Evolutionary conservation across 108 stramenopile genomes (phyloP), one percentile per base, ranked within the genome.

Genomic region (Conticribra guillardii): DNA sequence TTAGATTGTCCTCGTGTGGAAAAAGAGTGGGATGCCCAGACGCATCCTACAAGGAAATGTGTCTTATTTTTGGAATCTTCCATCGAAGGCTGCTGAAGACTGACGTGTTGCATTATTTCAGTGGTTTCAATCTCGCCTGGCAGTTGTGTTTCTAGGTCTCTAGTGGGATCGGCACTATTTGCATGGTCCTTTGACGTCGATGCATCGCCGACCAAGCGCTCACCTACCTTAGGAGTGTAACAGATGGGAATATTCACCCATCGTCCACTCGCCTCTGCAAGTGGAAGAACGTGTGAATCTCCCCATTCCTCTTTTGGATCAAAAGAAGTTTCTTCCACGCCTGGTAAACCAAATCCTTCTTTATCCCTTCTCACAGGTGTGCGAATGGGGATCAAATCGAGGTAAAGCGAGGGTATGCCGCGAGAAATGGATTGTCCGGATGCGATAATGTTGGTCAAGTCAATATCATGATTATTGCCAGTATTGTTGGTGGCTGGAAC

Each of bases 351-450:
- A 50, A 63, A 80, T 3, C 78, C 80, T 29, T 72, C 67, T 21
- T 58, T 69, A 22, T 48, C 52, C 52, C 27, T 66, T 27, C 88
- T 74, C 15, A 80, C 79, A 11, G 79, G 82, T 7, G 86, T 85
- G 15, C 88, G 84, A 68, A 89, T 79, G 11, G 88, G 88, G 44
- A 86, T 68, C 52, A 90, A 58, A 51, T 87, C 86, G 29, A 87
- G 2, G 22, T 81, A 87, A 1, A 85, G n/a, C 2, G 73, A 60
- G 0, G 82, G 82, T 17, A 69, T 33, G 18, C 65, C 54, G 28
- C 58, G 54, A 8, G 37, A 51, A 0, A 79, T 67, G 17, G 71
- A 58, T 60, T 56, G 29, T 29, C 77, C 69, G 9, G 79, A 76
- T 28, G 71, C 73, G 22, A 67, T 44, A 17, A 69, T 44, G 4